These are phyloP conservation scores for Amanita thiersii DNA, from an alignment of 768 basidiomycete species.

Conservation along the genomic window DNA sequence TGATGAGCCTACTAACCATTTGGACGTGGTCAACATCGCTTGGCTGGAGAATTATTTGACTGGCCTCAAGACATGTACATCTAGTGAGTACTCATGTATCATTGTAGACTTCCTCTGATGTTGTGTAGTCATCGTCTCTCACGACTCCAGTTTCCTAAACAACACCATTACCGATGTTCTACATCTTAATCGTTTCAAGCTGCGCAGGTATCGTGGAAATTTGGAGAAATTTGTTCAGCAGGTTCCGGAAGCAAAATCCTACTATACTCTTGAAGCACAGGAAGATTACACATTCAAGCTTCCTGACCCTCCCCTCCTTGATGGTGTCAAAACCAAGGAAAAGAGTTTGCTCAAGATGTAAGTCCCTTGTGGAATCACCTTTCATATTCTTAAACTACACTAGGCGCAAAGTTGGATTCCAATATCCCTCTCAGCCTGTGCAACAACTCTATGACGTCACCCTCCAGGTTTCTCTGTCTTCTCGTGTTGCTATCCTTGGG, in stretches of 20 bases:
- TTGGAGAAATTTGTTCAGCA: slow-evolving; percentile 89
- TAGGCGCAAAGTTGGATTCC: slow-evolving; percentile 89
- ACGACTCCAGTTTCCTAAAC: slow-evolving; percentile 97
- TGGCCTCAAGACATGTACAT: slow-evolving; percentile 83
- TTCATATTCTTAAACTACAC: not conserved
- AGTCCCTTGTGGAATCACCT: slow-evolving; percentile 3
- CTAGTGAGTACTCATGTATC: slow-evolving; percentile 40
- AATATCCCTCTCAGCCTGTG: slow-evolving; percentile 79
- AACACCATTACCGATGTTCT: slow-evolving; percentile 97
- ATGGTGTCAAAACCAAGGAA: slow-evolving; percentile 99
- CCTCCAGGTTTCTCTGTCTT: slow-evolving; percentile 95
- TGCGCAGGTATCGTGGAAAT: slow-evolving; percentile 92
- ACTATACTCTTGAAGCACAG: slow-evolving; percentile 91
- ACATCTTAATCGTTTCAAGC: slow-evolving; percentile 97
- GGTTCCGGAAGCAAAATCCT: slow-evolving; percentile 96
- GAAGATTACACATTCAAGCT: slow-evolving; percentile 99
- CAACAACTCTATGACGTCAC: slow-evolving; percentile 94
- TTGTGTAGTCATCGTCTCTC: slow-evolving; percentile 83
- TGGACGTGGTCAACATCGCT: slow-evolving; percentile 95
- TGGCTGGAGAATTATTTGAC: slow-evolving; percentile 96
- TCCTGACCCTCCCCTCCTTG: slow-evolving; percentile 92
- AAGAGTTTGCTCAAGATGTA: slow-evolving; percentile 93
- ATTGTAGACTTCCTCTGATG: slow-evolving; percentile 8
- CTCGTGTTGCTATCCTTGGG: slow-evolving; percentile 96
- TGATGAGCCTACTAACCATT: slow-evolving; percentile 95